Percentiles rank a stretch among this genome's conserved stretches.
Evolutionary conservation across 495 filamentous ascomycete species (phyloP).

Genomic region (Tuber umbilicatum): DNA sequence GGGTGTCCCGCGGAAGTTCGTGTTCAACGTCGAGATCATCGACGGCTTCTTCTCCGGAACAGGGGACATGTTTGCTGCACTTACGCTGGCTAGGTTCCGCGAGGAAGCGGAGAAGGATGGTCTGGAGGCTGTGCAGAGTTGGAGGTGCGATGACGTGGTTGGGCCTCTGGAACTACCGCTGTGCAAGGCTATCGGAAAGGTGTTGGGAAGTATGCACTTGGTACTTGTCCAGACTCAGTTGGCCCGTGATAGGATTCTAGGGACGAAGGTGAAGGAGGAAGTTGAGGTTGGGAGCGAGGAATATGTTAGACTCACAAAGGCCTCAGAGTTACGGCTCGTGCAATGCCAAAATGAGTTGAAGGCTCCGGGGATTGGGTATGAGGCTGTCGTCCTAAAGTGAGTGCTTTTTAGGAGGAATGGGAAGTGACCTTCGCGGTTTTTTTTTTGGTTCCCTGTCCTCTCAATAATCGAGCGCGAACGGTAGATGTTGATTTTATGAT

Average conservation of each 20-base stretch:
- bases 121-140: slow-evolving; percentile 52
- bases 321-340: slow-evolving; percentile 37
- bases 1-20: slow-evolving; percentile 60
- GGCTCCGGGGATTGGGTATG: slow-evolving; percentile 12
- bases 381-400: slow-evolving; percentile 23
- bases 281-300: slow-evolving; percentile 42
- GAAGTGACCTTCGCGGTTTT: not conserved
- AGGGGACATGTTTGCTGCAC: slow-evolving; percentile 95
- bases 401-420: slow-evolving; percentile 5
- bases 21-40: slow-evolving; percentile 74
- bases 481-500: not conserved
- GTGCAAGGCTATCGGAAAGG: slow-evolving; percentile 73
- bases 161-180: slow-evolving; percentile 66
- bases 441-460: not conserved
- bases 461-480: not conserved
- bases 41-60: slow-evolving; percentile 92
- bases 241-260: slow-evolving; percentile 55
- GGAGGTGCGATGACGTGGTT: slow-evolving; percentile 64
- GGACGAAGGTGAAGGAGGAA: slow-evolving; percentile 33
- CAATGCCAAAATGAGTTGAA: slow-evolving; percentile 35
- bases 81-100: slow-evolving; percentile 80
- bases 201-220: slow-evolving; percentile 86
- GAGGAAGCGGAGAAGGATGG: slow-evolving; percentile 54
- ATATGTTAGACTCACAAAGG: slow-evolving; percentile 40
- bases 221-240: slow-evolving; percentile 71